A percentile compares a stretch with the other conserved stretches of the same genome.
Evolutionary conservation across 495 filamentous ascomycete genomes (phyloP).

Genomic region (Aspergillus biplanus): DNA sequence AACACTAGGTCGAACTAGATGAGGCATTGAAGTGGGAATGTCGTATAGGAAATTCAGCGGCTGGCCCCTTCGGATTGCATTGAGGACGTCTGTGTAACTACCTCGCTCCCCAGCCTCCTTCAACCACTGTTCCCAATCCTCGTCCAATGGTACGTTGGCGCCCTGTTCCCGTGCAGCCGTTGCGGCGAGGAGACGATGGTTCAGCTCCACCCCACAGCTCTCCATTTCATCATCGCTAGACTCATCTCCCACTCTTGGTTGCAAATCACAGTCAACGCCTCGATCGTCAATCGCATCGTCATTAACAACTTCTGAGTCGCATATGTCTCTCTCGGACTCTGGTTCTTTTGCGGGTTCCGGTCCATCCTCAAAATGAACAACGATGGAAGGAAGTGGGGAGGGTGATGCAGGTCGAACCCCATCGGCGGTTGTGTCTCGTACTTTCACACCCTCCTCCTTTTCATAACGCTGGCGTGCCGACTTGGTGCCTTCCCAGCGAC

Average conservation of each 20-base stretch:
- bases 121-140: slow-evolving; percentile 85
- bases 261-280: slow-evolving; percentile 27
- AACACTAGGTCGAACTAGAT: slow-evolving; percentile 24
- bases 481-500: slow-evolving; percentile 92
- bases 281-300: slow-evolving; percentile 31
- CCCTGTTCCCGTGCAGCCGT: slow-evolving; percentile 67
- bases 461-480: slow-evolving; percentile 88
- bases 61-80: slow-evolving; percentile 46
- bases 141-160: slow-evolving; percentile 67
- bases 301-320: slow-evolving; percentile 32
- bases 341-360: slow-evolving; percentile 36
- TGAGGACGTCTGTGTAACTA: slow-evolving; percentile 45
- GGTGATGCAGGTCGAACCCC: slow-evolving; percentile 55
- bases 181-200: slow-evolving; percentile 71
- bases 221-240: slow-evolving; percentile 69
- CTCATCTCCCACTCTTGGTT: slow-evolving; percentile 56
- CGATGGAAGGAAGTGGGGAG: slow-evolving; percentile 34
- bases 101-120: slow-evolving; percentile 75
- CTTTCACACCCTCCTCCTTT: slow-evolving; percentile 69
- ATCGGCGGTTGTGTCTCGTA: slow-evolving; percentile 79
- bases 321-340: slow-evolving; percentile 34
- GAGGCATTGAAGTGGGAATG: slow-evolving; percentile 27
- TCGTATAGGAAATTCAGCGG: slow-evolving; percentile 39
- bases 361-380: slow-evolving; percentile 38
- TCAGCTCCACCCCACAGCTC: slow-evolving; percentile 73